Conservation (phyloP, 2,329 filamentous ascomycete genomes). For the Cordyceps militaris region DNA sequence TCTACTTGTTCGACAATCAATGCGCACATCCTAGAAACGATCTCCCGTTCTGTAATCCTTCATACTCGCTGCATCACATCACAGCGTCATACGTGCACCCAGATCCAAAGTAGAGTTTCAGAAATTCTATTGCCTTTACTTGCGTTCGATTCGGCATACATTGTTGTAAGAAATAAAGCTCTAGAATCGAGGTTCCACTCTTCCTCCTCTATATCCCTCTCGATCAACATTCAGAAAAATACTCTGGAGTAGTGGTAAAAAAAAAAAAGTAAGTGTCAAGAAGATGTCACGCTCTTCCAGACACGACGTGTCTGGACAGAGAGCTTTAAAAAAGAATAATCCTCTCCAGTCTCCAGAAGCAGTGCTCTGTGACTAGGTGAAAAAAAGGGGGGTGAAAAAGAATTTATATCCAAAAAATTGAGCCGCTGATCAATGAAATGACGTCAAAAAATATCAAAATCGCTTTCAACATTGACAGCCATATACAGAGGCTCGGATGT, state of each 20-base stretch:
- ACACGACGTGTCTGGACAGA: not conserved
- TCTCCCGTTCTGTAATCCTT: not conserved
- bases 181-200: not conserved
- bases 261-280: slow-evolving; percentile 1
- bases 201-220: not conserved
- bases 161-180: not conserved
- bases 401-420: slow-evolving; percentile 3
- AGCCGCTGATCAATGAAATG: not conserved
- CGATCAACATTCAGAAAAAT: not conserved
- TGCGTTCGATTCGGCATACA: not conserved
- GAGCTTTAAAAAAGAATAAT: not conserved
- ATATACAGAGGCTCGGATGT: slow-evolving; percentile 4
- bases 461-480: slow-evolving; percentile 5
- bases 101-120: not conserved
- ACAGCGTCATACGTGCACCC: not conserved
- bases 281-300: not conserved
- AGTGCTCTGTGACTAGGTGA: not conserved
- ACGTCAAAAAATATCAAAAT: slow-evolving; percentile 9
- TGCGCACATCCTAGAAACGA: no score
- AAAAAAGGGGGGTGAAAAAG: not conserved
- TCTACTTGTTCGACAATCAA: no score
- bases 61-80: not conserved
- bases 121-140: slow-evolving; percentile 1
- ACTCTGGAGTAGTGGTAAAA: not conserved
- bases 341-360: not conserved